Evolutionary conservation across 164 flowering plant genomes (phyloP).

Genomic region (Houttuynia cordata): DNA sequence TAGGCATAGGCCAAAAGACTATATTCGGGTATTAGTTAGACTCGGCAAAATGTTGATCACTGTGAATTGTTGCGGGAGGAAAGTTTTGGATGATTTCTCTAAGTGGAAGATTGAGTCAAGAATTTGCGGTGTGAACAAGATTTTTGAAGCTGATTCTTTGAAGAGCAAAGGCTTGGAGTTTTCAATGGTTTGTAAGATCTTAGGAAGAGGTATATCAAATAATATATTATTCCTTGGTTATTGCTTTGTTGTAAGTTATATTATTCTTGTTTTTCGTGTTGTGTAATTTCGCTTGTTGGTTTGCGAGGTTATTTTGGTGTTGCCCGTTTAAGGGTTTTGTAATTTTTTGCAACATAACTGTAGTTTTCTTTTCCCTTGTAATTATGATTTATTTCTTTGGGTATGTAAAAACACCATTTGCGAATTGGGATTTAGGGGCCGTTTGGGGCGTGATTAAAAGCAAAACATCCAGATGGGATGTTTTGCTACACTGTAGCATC

Average conservation of each 20-base stretch:
- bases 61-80: neutral
- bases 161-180: neutral
- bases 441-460: too few species aligned
- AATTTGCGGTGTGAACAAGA: neutral
- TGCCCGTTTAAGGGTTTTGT: neutral
- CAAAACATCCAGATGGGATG: too few species aligned
- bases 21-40: neutral
- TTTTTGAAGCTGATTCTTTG: neutral
- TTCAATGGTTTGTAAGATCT: neutral
- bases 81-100: slow-evolving; percentile 10
- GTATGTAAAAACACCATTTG: neutral
- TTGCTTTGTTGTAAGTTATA: slow-evolving; percentile 1
- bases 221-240: neutral
- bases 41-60: slow-evolving; percentile 5
- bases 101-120: slow-evolving; percentile 8
- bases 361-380: neutral
- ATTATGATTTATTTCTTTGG: neutral
- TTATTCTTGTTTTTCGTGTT: neutral
- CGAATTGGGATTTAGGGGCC: neutral
- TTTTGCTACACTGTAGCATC: too few species aligned
- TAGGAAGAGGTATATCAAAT: neutral
- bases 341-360: neutral
- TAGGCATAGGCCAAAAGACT: slow-evolving; percentile 11
- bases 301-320: neutral
- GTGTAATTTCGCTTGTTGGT: neutral